These are phyloP conservation scores for Vaccinium vitisidaea DNA, from an alignment of 148 eudicot genomes.

Conservation along the genomic window DNA sequence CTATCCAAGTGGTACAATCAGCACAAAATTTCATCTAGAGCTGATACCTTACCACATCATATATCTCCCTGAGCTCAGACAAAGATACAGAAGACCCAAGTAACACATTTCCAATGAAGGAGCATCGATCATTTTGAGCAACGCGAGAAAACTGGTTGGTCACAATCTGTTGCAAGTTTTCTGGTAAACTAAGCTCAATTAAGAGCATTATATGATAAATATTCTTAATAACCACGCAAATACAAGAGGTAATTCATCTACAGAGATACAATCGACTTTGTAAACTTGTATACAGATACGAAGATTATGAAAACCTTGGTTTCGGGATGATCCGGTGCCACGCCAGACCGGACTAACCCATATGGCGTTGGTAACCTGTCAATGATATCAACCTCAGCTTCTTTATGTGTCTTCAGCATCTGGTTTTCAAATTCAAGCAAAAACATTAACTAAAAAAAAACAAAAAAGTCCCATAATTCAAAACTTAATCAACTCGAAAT, in stretches of 20 bases:
- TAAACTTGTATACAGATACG: not conserved
- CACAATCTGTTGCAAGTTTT: conserved; percentile 75
- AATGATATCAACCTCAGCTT: conserved; percentile 78
- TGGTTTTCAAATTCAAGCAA: conserved; percentile 19
- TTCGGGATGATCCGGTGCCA: conserved; percentile 98
- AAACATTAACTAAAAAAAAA: not conserved
- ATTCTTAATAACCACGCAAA: not conserved
- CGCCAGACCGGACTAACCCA: conserved; percentile 89
- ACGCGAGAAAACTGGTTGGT: conserved; percentile 87
- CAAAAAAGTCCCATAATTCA: not conserved
- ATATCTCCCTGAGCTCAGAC: conserved; percentile 80
- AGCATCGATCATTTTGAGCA: conserved; percentile 66
- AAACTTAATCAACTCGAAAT: not conserved
- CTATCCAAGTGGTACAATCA: not conserved
- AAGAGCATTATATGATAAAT: conserved; percentile 17
- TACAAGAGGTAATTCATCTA: conserved; percentile 15
- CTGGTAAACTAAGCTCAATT: conserved; percentile 50
- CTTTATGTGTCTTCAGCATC: conserved; percentile 81
- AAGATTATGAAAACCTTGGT: conserved; percentile 53
- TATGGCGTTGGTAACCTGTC: conserved; percentile 90
- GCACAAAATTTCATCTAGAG: conserved; percentile 2
- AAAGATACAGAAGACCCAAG: conserved; percentile 80
- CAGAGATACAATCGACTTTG: not conserved
- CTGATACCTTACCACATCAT: conserved; percentile 70
- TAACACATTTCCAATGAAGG: conserved; percentile 81